A percentile compares a stretch with the other conserved stretches of the same genome.
Evolutionary conservation across 768 basidiomycete species (phyloP).

Genomic region (Tulasnella sp.): DNA sequence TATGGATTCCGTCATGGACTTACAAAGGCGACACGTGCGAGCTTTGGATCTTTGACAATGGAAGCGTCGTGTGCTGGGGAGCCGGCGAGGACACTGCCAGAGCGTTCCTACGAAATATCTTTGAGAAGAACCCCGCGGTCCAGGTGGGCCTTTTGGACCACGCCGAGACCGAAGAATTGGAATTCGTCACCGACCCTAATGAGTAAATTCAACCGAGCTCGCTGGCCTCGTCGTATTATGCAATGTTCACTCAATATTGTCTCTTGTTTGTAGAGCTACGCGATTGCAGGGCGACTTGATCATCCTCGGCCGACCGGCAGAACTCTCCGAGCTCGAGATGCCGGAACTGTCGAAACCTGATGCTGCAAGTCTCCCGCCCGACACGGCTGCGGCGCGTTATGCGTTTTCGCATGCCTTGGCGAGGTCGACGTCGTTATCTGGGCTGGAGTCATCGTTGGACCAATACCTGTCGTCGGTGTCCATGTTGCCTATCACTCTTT

Average conservation of each 20-base stretch:
- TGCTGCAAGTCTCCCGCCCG: constrained; percentile 38
- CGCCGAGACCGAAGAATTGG: constrained; percentile 78
- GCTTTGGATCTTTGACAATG: constrained; percentile 78
- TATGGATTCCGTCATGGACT: constrained; percentile 42
- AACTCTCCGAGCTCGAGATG: constrained; percentile 38
- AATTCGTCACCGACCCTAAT: constrained; percentile 81
- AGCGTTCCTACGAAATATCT: constrained; percentile 50
- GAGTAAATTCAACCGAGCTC: constrained; percentile 42
- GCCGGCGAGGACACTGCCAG: constrained; percentile 61
- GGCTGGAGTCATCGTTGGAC: constrained; percentile 74
- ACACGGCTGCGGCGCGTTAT: constrained; percentile 75
- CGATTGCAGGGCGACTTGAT: constrained; percentile 86
- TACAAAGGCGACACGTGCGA: constrained; percentile 43
- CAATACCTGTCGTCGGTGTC: constrained; percentile 75
- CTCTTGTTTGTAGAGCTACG: constrained; percentile 44
- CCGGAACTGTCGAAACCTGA: constrained; percentile 23
- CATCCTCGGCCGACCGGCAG: constrained; percentile 61
- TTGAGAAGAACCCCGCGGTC: constrained; percentile 36
- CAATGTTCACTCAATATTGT: constrained; percentile 4
- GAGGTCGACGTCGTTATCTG: constrained; percentile 76
- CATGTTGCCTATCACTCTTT: constrained; percentile 59
- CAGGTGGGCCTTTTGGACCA: constrained; percentile 55
- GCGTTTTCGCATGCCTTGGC: constrained; percentile 86
- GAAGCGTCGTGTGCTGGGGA: constrained; percentile 86
- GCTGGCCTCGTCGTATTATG: neutral